Percentiles rank a stretch among this genome's conserved stretches.
Evolutionary conservation across 495 filamentous ascomycete species (phyloP).

Genomic region (Bathelium albidoporum): DNA sequence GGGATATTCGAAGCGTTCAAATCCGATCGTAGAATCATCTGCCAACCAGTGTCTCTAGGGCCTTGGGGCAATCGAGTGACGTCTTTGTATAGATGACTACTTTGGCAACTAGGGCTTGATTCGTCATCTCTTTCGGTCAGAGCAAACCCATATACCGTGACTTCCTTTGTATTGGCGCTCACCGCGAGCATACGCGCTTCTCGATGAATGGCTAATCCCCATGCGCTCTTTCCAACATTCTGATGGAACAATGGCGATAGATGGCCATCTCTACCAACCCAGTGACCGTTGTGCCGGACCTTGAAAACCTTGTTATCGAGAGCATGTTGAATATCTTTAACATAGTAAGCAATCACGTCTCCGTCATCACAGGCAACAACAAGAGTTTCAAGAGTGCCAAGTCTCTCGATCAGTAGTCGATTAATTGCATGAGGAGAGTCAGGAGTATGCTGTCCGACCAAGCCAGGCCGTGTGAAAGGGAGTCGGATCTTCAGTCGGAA

Average conservation of each 20-base stretch:
- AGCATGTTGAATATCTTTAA: constrained; percentile 42
- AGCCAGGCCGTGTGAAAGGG: constrained; percentile 36
- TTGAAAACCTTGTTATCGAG: constrained; percentile 20
- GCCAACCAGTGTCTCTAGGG: not conserved
- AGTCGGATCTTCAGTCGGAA: constrained; percentile 61
- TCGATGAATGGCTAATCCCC: constrained; percentile 82
- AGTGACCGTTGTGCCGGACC: not conserved
- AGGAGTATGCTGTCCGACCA: constrained; percentile 48
- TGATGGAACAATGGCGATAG: constrained; percentile 56
- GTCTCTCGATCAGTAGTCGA: constrained; percentile 62
- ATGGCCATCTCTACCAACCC: constrained; percentile 9
- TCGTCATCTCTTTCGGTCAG: constrained; percentile 33
- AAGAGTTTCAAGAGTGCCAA: constrained; percentile 74
- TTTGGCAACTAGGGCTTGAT: not conserved
- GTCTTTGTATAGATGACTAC: not conserved
- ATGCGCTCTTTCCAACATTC: constrained; percentile 68
- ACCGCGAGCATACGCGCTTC: constrained; percentile 70
- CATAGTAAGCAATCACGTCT: constrained; percentile 74
- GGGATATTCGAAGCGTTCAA: constrained; percentile 55
- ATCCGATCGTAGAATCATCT: not conserved
- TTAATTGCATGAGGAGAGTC: constrained; percentile 62
- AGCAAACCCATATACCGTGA: constrained; percentile 67
- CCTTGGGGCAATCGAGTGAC: not conserved
- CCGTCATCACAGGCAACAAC: constrained; percentile 75
- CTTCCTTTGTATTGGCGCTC: constrained; percentile 56